phyloP scores from a whole-genome alignment of 768 basidiomycete species.

The Sistotremastrum niveocremeum region DNA sequence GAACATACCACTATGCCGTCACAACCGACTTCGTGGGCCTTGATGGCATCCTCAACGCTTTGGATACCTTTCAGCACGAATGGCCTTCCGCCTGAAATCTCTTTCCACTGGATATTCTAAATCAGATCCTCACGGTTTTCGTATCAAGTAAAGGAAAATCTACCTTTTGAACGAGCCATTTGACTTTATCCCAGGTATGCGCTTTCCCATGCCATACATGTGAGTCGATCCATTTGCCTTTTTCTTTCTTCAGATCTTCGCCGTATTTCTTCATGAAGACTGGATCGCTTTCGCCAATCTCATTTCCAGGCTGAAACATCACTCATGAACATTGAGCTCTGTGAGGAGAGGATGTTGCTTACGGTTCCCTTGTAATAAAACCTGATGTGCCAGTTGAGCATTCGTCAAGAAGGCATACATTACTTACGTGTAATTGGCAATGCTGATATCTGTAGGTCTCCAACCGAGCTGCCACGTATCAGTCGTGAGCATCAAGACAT shows the following conservation, averaged over 20 bases:
- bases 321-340: neutral
- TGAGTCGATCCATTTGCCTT: conserved; percentile 35
- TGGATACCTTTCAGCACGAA: conserved; percentile 45
- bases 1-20: conserved; percentile 32
- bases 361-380: conserved; percentile 28
- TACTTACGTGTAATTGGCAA: conserved; percentile 29
- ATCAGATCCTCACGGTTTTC: no score
- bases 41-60: conserved; percentile 31
- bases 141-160: no score
- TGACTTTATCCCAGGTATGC: conserved; percentile 38
- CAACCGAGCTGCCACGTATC: conserved; percentile 41
- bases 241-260: conserved; percentile 25
- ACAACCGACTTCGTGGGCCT: conserved; percentile 31
- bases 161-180: conserved; percentile 32
- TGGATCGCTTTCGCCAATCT: conserved; percentile 33
- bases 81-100: conserved; percentile 32
- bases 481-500: conserved; percentile 32
- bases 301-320: conserved; percentile 16
- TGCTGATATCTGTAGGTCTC: conserved; percentile 34
- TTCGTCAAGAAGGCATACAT: conserved; percentile 12
- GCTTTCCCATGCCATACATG: conserved; percentile 38
- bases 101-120: conserved; percentile 24
- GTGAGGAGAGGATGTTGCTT: neutral
- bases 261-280: conserved; percentile 36
- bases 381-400: conserved; percentile 7